Percentiles rank a stretch among this genome's conserved stretches.
These are phyloP conservation scores for Crepidotus variabilis DNA, from an alignment of 768 basidiomycete species.

Conservation along the genomic window DNA sequence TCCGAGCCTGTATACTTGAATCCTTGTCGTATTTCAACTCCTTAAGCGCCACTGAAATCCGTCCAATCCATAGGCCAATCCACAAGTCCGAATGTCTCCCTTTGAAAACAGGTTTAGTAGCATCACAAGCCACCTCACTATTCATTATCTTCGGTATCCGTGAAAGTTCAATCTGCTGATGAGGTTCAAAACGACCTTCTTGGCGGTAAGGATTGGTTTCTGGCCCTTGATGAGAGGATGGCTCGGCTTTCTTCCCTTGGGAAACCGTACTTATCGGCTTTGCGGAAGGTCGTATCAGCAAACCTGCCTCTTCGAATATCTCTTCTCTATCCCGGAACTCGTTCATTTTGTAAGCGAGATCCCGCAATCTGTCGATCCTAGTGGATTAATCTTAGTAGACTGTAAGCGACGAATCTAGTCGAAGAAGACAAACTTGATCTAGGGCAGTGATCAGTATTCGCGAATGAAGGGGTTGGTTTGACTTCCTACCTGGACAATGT, in stretches of 20 bases:
- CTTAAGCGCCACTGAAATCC: not conserved
- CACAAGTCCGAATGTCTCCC: not conserved
- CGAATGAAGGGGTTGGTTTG: not conserved
- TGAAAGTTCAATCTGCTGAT: not conserved
- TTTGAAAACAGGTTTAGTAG: not conserved
- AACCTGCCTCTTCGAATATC: not conserved
- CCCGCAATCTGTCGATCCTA: not conserved
- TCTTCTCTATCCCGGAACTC: not conserved
- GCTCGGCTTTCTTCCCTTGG: not conserved
- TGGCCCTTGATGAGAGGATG: not conserved
- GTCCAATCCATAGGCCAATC: not conserved
- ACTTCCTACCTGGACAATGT: not conserved
- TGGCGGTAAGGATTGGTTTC: not conserved
- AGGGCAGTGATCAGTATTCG: not conserved
- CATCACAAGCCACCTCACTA: not conserved
- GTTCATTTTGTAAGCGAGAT: not conserved
- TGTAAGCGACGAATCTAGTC: not conserved
- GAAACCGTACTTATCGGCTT: not conserved
- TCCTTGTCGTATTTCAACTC: not conserved
- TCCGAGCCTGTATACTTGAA: not conserved
- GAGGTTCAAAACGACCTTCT: not conserved
- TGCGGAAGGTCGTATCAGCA: not conserved
- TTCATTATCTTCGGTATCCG: not conserved
- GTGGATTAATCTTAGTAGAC: not conserved
- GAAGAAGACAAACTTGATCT: not conserved